Percentiles rank a stretch among this genome's conserved stretches.
These are phyloP conservation scores for Aspergillus pseudoviridinutans DNA, from an alignment of 2,329 filamentous ascomycete species.

Conservation along the genomic window DNA sequence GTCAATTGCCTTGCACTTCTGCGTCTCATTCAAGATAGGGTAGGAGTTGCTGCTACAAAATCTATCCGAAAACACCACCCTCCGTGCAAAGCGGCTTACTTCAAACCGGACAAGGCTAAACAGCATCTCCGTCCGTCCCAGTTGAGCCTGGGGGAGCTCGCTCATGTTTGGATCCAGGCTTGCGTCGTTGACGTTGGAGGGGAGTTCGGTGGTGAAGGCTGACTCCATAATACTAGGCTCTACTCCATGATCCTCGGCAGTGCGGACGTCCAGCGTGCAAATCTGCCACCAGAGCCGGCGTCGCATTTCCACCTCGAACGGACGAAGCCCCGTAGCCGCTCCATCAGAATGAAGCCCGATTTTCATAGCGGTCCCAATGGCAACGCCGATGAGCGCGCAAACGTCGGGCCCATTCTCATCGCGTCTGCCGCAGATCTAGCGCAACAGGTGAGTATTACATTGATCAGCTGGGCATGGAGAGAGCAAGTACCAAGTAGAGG, in stretches of 20 bases:
- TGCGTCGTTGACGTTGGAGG: slow-evolving; percentile 12
- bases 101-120: slow-evolving; percentile 20
- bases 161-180: slow-evolving; percentile 13
- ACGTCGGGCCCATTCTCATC: slow-evolving; percentile 13
- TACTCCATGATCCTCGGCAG: slow-evolving; percentile 11
- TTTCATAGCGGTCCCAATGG: slow-evolving; percentile 11
- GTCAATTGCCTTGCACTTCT: slow-evolving; percentile 18
- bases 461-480: not conserved
- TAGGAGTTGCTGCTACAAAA: slow-evolving; percentile 18
- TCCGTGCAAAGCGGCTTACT: slow-evolving; percentile 16
- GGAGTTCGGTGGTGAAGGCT: slow-evolving; percentile 10
- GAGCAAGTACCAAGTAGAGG: slow-evolving; percentile 16
- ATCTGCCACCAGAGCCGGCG: slow-evolving; percentile 25
- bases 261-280: slow-evolving; percentile 14
- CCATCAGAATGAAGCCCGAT: slow-evolving; percentile 12
- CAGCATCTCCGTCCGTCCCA: slow-evolving; percentile 21
- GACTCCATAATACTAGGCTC: slow-evolving; percentile 11
- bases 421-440: slow-evolving; percentile 13
- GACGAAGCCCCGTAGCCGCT: not conserved
- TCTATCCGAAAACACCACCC: slow-evolving; percentile 17
- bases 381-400: slow-evolving; percentile 4
- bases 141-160: not conserved
- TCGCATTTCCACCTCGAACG: slow-evolving; percentile 18
- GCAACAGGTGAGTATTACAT: not conserved
- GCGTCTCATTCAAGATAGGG: not conserved